Conservation (phyloP, 2,329 filamentous ascomycete species). For the Rutstroemia sp. region DNA sequence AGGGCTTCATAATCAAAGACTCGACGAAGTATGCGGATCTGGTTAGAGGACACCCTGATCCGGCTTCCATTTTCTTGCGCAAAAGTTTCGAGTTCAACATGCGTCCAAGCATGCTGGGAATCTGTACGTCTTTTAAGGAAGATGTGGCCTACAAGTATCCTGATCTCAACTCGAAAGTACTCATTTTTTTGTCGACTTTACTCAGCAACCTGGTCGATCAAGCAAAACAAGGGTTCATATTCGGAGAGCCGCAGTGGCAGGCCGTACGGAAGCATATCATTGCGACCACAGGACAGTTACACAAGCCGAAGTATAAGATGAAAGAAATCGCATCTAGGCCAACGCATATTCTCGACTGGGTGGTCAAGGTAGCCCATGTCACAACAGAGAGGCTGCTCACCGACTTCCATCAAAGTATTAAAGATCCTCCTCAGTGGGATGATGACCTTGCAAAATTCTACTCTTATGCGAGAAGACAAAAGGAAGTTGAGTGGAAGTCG, state of each 20-base stretch:
- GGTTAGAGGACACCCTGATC: constrained; percentile 7
- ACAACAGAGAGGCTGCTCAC: constrained; percentile 30
- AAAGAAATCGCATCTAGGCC: constrained; percentile 9
- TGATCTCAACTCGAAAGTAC: constrained; percentile 38
- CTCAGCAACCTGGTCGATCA: constrained; percentile 51
- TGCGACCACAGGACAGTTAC: background rate
- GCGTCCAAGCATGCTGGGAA: constrained; percentile 50
- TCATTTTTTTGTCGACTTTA: constrained; percentile 43
- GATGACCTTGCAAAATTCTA: constrained; percentile 20
- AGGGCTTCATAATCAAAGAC: constrained; percentile 45
- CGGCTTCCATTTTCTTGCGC: constrained; percentile 38
- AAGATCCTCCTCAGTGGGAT: constrained; percentile 14
- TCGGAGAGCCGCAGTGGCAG: constrained; percentile 37
- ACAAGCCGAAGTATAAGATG: background rate
- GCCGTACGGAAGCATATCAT: constrained; percentile 2
- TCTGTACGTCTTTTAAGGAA: constrained; percentile 58
- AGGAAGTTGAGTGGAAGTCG: constrained; percentile 12
- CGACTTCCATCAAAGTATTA: constrained; percentile 21
- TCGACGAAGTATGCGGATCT: constrained; percentile 31
- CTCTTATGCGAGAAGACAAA: constrained; percentile 11
- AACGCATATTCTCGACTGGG: constrained; percentile 53
- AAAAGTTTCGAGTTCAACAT: constrained; percentile 52
- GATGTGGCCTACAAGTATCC: constrained; percentile 52
- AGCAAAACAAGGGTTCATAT: constrained; percentile 46
- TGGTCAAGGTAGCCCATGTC: constrained; percentile 49